Conservation (phyloP, 2,329 filamentous ascomycete species). For the Emergomyces africanus region DNA sequence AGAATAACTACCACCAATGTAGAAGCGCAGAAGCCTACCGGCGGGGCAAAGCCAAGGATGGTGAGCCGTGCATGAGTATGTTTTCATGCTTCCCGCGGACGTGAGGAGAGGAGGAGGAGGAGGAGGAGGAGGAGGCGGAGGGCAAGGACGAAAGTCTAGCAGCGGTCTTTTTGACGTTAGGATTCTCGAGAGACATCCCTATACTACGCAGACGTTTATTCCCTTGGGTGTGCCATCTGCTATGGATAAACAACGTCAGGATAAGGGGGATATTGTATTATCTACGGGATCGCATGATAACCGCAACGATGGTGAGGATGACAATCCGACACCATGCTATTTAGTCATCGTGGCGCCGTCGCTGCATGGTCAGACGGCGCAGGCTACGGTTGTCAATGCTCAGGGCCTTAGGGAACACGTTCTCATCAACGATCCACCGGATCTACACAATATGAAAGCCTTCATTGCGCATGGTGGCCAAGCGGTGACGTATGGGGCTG, state of each 20-base stretch:
- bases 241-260: neutral
- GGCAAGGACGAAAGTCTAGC: constrained; percentile 8
- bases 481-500: constrained; percentile 82
- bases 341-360: constrained; percentile 83
- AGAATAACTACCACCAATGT: constrained; percentile 52
- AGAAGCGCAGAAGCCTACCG: constrained; percentile 26
- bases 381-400: constrained; percentile 17
- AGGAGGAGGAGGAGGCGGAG: neutral
- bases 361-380: constrained; percentile 34
- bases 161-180: constrained; percentile 47
- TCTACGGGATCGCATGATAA: constrained; percentile 20
- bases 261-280: constrained; percentile 12
- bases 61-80: constrained; percentile 45
- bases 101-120: neutral
- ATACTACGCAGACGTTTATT: constrained; percentile 84
- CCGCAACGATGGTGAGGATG: neutral
- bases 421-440: constrained; percentile 46
- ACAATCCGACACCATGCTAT: constrained; percentile 36
- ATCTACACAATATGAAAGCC: constrained; percentile 55
- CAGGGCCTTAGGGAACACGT: constrained; percentile 14
- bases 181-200: constrained; percentile 84
- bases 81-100: constrained; percentile 60
- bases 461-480: constrained; percentile 68
- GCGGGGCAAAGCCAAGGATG: constrained; percentile 28
- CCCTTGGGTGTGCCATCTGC: constrained; percentile 41